Evolutionary conservation across 805 yeast genomes (phyloP).

Genomic region (Maudiozyma barnettii): DNA sequence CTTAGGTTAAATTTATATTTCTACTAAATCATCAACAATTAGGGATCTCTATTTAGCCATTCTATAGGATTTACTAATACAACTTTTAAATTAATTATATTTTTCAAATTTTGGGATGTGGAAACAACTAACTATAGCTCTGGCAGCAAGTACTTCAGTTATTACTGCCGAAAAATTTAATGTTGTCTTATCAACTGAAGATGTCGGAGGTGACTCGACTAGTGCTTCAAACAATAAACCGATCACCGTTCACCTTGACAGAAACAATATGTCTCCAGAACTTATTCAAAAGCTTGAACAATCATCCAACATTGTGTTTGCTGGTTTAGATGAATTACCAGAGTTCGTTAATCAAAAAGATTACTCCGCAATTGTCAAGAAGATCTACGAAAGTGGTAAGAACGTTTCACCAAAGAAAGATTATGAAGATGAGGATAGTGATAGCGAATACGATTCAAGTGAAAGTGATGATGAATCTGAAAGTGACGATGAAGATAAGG

Average conservation of each 20-base stretch:
- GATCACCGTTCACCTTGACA: slow-evolving; percentile 12
- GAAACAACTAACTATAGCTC: slow-evolving; percentile 7
- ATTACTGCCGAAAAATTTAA: slow-evolving; percentile 5
- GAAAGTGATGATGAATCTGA: not conserved
- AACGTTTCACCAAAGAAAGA: not conserved
- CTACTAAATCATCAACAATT: too few relatives aligned
- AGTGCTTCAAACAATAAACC: slow-evolving; percentile 5
- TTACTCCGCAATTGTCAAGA: slow-evolving; percentile 7
- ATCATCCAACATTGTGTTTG: slow-evolving; percentile 20
- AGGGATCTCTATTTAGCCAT: too few relatives aligned
- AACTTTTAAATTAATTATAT: not conserved
- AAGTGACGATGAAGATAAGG: slow-evolving; percentile 1
- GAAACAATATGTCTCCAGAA: slow-evolving; percentile 14
- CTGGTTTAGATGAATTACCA: slow-evolving; percentile 22
- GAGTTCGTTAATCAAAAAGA: slow-evolving; percentile 20
- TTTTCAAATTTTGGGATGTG: slow-evolving; percentile 2
- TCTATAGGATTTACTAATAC: too few relatives aligned
- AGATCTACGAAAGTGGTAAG: not conserved
- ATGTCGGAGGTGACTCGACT: slow-evolving; percentile 16
- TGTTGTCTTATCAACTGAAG: slow-evolving; percentile 12
- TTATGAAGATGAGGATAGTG: not conserved
- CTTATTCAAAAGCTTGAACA: slow-evolving; percentile 13
- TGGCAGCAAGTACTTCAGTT: not conserved
- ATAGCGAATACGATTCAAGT: not conserved
- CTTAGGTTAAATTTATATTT: too few relatives aligned